These are phyloP conservation scores for Bolboschoenoplectus hybrid DNA, from an alignment of 202 grass and related monocot species.

Conservation along the genomic window DNA sequence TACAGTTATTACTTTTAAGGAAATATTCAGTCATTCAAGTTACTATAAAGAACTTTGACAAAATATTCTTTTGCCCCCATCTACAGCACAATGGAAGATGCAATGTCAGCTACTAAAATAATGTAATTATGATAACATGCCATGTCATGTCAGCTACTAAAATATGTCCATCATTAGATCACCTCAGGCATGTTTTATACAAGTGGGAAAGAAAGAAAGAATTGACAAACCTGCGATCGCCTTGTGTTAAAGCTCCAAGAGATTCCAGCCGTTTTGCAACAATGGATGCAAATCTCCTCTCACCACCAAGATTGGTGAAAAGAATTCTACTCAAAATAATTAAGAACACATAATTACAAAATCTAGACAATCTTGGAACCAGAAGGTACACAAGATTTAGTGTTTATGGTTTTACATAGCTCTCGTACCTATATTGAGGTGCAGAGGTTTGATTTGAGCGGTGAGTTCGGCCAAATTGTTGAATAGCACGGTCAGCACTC, in stretches of 20 bases:
- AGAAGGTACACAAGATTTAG: conserved; percentile 10
- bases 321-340: conserved; percentile 62
- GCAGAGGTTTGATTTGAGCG: conserved; percentile 99
- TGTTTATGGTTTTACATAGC: neutral
- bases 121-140: conserved; percentile 17
- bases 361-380: neutral
- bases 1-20: neutral
- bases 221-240: conserved; percentile 83
- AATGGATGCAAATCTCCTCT: conserved; percentile 96
- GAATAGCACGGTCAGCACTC: conserved; percentile 99
- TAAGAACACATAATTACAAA: conserved; percentile 40
- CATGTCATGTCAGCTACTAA: neutral
- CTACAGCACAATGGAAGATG: neutral
- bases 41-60: conserved; percentile 18
- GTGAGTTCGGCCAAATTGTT: conserved; percentile 97
- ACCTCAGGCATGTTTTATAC: neutral
- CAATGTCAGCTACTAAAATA: conserved; percentile 9
- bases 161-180: neutral
- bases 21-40: conserved; percentile 24
- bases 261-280: conserved; percentile 95
- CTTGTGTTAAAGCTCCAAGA: conserved; percentile 99
- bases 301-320: conserved; percentile 97
- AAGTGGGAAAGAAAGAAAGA: neutral
- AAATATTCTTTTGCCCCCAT: neutral
- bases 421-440: conserved; percentile 88